Base-by-base conservation (phyloP, 495 filamentous ascomycete species). In the Saxophila tyrrhenica region DNA sequence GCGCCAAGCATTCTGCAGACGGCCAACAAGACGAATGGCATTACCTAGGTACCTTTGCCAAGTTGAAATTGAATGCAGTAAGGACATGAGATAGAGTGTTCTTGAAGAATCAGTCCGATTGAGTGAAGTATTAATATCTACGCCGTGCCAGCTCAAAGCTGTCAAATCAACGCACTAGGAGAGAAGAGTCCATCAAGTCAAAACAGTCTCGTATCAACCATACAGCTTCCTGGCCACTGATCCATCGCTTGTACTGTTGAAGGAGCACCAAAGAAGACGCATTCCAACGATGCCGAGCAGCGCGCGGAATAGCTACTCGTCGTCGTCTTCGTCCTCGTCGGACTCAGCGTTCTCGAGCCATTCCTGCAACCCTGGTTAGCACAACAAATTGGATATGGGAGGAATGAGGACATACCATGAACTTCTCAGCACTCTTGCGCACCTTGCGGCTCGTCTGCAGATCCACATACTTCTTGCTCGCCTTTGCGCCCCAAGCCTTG, bases 401-500 rank as follows among this genome's bases (percentile, higher is more conserved):
- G n/a, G 41, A 21, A n/a, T 17, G 16, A 9, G 17, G 16, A 44
- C 19, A 44, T 21, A 17, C 83, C 59, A 96, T 76, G 80, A 98
- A 96, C 47, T 85, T 82, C 76, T 91, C 85, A 29, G 92, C 90
- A 55, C 86, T 81, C 77, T 94, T 92, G 76, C 89, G 86, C 62
- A 97, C 86, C 77, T 95, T 95, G 77, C 88, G 91, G 74, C 88
- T 95, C 54, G 81, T 91, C 42, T 80, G 59, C 35, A 91, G 65
- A 62, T 97, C 92, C 65, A 95, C 88, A 66, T 95, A 96, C 70
- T 94, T 94, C 81, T 94, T 95, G 79, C 88, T 94, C 29, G 90
- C 88, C 77, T 91, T 94, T 61, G 78, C 74, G 54, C 89, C 88
- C 92, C 92, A 98, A 51, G 83, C 83, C 72, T 84, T 89, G 67